These are phyloP conservation scores for Pichia sp. DNA, from an alignment of 1,139 yeast genomes.

Conservation along the genomic window DNA sequence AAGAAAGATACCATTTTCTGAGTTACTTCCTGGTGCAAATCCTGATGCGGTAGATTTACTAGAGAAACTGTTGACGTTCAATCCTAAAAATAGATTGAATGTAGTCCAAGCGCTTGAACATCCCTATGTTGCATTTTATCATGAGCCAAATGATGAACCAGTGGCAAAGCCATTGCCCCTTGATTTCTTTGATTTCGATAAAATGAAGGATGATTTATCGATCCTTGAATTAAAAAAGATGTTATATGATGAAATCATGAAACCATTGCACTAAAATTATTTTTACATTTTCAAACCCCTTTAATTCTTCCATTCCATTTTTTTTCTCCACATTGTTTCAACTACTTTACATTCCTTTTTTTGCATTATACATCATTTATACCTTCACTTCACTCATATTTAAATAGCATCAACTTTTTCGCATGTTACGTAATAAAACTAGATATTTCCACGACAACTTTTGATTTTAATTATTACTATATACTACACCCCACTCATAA, in stretches of 20 bases:
- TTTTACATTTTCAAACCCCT: neutral
- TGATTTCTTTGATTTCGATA: slow-evolving; percentile 58
- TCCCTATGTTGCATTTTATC: slow-evolving; percentile 57
- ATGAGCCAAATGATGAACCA: slow-evolving; percentile 70
- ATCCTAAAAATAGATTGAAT: slow-evolving; percentile 55
- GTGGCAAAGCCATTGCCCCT: slow-evolving; percentile 47
- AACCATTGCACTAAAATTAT: slow-evolving; percentile 19
- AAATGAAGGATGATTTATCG: slow-evolving; percentile 41
- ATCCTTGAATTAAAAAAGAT: slow-evolving; percentile 41
- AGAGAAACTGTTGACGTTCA: slow-evolving; percentile 50
- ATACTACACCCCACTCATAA: neutral
- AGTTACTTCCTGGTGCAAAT: slow-evolving; percentile 37
- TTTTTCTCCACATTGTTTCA: neutral
- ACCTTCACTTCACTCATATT: neutral
- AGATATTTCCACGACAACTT: neutral
- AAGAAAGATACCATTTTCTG: slow-evolving; percentile 33
- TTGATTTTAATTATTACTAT: neutral
- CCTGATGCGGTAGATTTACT: slow-evolving; percentile 58
- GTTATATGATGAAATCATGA: slow-evolving; percentile 50
- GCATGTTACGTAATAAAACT: neutral
- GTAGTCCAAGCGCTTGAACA: slow-evolving; percentile 60
- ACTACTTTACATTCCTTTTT: neutral
- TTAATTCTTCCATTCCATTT: neutral
- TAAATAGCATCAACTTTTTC: neutral
- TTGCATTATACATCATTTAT: neutral